phyloP scores from a whole-genome alignment of 2,329 filamentous ascomycete genomes.

The Diaporthe sp. region DNA sequence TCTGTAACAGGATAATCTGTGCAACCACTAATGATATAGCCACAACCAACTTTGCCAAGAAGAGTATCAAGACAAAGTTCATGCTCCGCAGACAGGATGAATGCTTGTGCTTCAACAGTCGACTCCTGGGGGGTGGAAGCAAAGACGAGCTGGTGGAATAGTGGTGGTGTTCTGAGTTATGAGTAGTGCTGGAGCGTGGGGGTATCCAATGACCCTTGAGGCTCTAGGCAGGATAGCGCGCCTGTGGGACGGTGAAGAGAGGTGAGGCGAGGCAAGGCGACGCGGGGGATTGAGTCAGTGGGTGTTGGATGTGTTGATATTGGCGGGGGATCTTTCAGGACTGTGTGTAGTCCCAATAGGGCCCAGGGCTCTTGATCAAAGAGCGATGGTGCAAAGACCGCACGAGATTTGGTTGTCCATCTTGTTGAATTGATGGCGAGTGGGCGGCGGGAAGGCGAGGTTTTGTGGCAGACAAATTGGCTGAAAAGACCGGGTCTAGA shows the following conservation, averaged over 20 bases:
- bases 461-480: conserved; percentile 17
- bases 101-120: neutral
- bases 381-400: conserved; percentile 29
- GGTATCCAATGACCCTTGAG: conserved; percentile 16
- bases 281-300: conserved; percentile 9
- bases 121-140: neutral
- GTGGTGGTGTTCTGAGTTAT: conserved; percentile 13
- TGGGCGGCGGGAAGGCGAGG: neutral
- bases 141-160: neutral
- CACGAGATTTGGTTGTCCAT: conserved; percentile 36
- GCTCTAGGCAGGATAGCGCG: conserved; percentile 3
- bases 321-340: conserved; percentile 15
- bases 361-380: conserved; percentile 38
- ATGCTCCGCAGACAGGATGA: conserved; percentile 29
- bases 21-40: conserved; percentile 26
- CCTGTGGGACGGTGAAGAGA: neutral
- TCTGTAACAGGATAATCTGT: conserved; percentile 29
- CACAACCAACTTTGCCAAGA: conserved; percentile 30
- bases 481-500: neutral
- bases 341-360: conserved; percentile 27
- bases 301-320: neutral
- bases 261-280: conserved; percentile 6
- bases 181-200: conserved; percentile 15
- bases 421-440: conserved; percentile 30
- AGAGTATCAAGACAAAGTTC: conserved; percentile 37